Evolutionary conservation across 1,284 basidiomycete genomes (phyloP).

Genomic region (Somion occarium): DNA sequence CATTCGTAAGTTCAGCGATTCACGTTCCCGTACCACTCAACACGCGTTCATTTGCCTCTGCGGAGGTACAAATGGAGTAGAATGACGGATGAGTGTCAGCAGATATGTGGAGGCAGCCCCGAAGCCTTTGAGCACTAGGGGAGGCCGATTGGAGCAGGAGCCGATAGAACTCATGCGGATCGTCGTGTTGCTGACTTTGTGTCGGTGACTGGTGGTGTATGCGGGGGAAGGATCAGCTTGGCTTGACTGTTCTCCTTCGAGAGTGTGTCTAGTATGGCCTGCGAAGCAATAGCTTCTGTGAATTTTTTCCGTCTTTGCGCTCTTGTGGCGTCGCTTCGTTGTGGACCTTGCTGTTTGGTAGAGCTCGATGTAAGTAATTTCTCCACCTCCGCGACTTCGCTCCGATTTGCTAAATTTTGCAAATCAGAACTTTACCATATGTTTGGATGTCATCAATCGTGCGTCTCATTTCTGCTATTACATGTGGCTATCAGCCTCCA

Average conservation of each 20-base stretch:
- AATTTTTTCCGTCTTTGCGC: constrained; percentile 12
- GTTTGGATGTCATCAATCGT: no score
- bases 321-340: constrained; percentile 8
- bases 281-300: not conserved
- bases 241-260: constrained; percentile 7
- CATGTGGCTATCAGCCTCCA: no score
- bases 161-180: constrained; percentile 13
- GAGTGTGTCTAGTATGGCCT: constrained; percentile 7
- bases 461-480: no score
- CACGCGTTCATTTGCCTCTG: not conserved
- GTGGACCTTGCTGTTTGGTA: no score
- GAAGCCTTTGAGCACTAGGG: constrained; percentile 17
- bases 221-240: constrained; percentile 9
- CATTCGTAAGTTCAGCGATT: not conserved
- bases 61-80: not conserved
- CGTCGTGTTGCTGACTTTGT: constrained; percentile 3
- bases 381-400: no score
- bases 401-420: no score
- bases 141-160: constrained; percentile 10
- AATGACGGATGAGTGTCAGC: constrained; percentile 3
- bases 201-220: constrained; percentile 10
- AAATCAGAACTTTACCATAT: no score
- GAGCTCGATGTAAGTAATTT: no score
- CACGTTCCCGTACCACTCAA: constrained; percentile 9
- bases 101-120: constrained; percentile 10